phyloP scores from a whole-genome alignment of 1,284 basidiomycete species.

The Sporisorium exsertum region DNA sequence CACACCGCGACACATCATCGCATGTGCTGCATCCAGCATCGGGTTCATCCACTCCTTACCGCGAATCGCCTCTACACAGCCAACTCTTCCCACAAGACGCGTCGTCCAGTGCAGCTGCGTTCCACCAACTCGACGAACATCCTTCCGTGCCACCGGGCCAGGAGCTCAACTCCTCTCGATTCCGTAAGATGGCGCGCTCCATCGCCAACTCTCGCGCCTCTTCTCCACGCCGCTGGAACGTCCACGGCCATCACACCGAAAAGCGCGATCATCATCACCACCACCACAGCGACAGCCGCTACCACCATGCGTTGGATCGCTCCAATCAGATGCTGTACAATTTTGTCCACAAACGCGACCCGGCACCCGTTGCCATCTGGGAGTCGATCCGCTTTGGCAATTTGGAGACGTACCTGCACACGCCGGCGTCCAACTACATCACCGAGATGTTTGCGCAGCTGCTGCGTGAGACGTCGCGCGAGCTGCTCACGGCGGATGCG shows the following conservation, averaged over 20 bases:
- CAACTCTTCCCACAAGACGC: slow-evolving; percentile 23
- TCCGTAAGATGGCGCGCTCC: slow-evolving; percentile 46
- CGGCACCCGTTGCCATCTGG: slow-evolving; percentile 61
- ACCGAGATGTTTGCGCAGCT: slow-evolving; percentile 53
- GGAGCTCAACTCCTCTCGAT: slow-evolving; percentile 36
- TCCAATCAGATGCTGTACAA: slow-evolving; percentile 34
- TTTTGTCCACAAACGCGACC: slow-evolving; percentile 43
- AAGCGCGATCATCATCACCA: slow-evolving; percentile 19
- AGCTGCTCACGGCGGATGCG: slow-evolving; percentile 39
- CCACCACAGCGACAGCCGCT: slow-evolving; percentile 5
- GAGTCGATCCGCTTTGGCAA: slow-evolving; percentile 58
- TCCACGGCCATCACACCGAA: slow-evolving; percentile 16
- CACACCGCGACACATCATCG: slow-evolving; percentile 11
- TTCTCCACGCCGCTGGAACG: slow-evolving; percentile 40
- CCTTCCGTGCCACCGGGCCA: slow-evolving; percentile 39
- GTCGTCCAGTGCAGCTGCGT: slow-evolving; percentile 9
- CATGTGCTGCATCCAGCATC: slow-evolving; percentile 16
- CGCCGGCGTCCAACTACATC: slow-evolving; percentile 34
- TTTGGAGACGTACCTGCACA: slow-evolving; percentile 57
- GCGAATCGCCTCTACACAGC: slow-evolving; percentile 37
- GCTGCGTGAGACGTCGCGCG: slow-evolving; percentile 47
- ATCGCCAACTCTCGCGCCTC: slow-evolving; percentile 43
- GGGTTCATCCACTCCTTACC: slow-evolving; percentile 31
- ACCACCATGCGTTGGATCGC: slow-evolving; percentile 30
- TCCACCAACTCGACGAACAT: slow-evolving; percentile 51